These are phyloP conservation scores for Penicillium canescens DNA, from an alignment of 495 filamentous ascomycete species.

Conservation along the genomic window DNA sequence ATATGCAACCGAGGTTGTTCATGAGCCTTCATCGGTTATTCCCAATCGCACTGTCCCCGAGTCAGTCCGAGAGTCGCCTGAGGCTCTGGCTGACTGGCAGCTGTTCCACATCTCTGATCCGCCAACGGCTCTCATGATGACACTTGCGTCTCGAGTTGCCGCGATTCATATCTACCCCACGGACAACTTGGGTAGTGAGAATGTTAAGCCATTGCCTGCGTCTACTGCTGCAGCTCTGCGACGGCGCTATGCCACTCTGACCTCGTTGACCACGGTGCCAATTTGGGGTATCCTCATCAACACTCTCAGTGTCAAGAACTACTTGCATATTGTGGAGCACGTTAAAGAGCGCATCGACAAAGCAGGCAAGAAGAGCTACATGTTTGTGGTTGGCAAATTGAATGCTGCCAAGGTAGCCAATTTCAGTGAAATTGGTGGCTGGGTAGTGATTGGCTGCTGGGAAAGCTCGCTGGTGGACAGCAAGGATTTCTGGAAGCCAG, in stretches of 20 bases:
- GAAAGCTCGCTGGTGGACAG: slow-evolving; percentile 88
- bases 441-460: slow-evolving; percentile 98
- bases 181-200: slow-evolving; percentile 28
- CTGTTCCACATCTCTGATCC: slow-evolving; percentile 91
- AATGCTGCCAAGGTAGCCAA: slow-evolving; percentile 97
- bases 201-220: slow-evolving; percentile 44
- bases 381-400: slow-evolving; percentile 93
- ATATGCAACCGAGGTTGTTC: slow-evolving; percentile 68
- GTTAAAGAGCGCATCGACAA: slow-evolving; percentile 67
- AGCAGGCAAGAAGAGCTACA: slow-evolving; percentile 90
- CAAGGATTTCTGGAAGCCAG: slow-evolving; percentile 79
- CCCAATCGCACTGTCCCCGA: slow-evolving; percentile 77
- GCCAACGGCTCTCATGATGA: slow-evolving; percentile 80
- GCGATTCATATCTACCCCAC: slow-evolving; percentile 78
- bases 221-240: slow-evolving; percentile 63
- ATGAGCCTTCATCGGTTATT: slow-evolving; percentile 75
- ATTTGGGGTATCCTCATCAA: slow-evolving; percentile 95
- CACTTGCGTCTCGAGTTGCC: slow-evolving; percentile 78
- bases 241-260: slow-evolving; percentile 83
- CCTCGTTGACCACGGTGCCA: slow-evolving; percentile 73
- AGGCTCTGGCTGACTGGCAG: slow-evolving; percentile 65
- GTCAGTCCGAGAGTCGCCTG: slow-evolving; percentile 44
- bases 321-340: slow-evolving; percentile 74
- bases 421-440: slow-evolving; percentile 90
- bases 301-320: slow-evolving; percentile 88